Conservation (phyloP, 129 eudicot species). For the Flaveria trinervia region DNA sequence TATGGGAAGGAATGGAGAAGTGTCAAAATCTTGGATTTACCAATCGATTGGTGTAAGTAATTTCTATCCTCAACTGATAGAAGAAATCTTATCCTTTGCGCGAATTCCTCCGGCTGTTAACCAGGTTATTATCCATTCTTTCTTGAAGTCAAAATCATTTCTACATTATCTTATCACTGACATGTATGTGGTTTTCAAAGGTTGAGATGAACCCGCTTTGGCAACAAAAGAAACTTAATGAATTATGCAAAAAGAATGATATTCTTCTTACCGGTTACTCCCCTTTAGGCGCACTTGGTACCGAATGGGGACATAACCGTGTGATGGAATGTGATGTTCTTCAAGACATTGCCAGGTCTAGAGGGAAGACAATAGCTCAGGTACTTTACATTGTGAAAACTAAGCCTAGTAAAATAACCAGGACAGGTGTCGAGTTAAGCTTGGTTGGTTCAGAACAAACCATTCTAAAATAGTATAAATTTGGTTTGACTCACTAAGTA, state of each 20-base stretch:
- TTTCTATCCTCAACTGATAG: conserved; percentile 42
- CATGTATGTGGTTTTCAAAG: conserved; percentile 16
- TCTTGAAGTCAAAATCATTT: not conserved
- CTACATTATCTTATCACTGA: not conserved
- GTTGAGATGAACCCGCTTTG: conserved; percentile 71
- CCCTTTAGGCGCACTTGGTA: conserved; percentile 53
- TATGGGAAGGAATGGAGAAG: conserved; percentile 64
- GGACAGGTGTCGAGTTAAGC: no score
- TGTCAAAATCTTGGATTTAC: conserved; percentile 51
- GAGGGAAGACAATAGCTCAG: conserved; percentile 60
- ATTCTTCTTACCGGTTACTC: conserved; percentile 57
- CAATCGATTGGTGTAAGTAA: conserved; percentile 57
- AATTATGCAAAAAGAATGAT: conserved; percentile 52
- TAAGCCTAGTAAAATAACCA: not conserved
- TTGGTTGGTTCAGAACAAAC: no score
- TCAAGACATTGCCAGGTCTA: conserved; percentile 50
- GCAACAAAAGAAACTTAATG: conserved; percentile 53
- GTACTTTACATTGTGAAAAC: conserved; percentile 4
- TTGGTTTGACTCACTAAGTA: no score
- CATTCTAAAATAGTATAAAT: no score
- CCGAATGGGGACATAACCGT: conserved; percentile 26
- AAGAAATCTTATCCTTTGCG: conserved; percentile 48
- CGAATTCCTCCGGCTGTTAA: conserved; percentile 58
- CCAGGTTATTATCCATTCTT: conserved; percentile 38
- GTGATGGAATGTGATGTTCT: conserved; percentile 43